Evolutionary conservation across 2,329 filamentous ascomycete species (phyloP).

Genomic region (Penicillium frequentans): DNA sequence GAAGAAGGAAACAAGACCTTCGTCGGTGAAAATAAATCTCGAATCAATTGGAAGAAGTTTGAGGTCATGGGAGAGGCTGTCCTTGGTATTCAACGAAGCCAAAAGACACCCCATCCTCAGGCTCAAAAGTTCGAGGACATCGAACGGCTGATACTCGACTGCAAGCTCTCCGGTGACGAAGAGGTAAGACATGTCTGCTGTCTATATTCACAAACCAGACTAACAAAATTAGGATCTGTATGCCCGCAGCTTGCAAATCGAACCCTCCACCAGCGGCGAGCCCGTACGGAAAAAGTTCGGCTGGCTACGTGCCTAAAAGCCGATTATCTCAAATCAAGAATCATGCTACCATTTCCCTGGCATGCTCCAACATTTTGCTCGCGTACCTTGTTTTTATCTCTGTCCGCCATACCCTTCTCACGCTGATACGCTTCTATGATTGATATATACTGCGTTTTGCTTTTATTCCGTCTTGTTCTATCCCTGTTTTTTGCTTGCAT

Average conservation of each 20-base stretch:
- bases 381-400: neutral
- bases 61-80: constrained; percentile 93
- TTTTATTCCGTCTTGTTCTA: constrained; percentile 4
- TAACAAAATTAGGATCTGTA: constrained; percentile 53
- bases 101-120: constrained; percentile 77
- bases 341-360: neutral
- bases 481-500: constrained; percentile 2
- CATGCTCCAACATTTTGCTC: neutral
- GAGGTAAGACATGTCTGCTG: constrained; percentile 62
- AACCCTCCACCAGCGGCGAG: constrained; percentile 45
- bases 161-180: constrained; percentile 78
- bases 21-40: constrained; percentile 67
- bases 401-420: constrained; percentile 17
- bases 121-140: constrained; percentile 68
- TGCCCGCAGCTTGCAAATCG: constrained; percentile 57
- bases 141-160: constrained; percentile 75
- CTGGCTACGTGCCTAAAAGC: constrained; percentile 39
- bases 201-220: neutral
- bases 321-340: neutral
- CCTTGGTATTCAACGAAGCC: constrained; percentile 86
- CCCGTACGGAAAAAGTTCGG: constrained; percentile 44
- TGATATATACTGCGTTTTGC: constrained; percentile 20
- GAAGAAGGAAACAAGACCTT: constrained; percentile 92
- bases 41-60: constrained; percentile 98
- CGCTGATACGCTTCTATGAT: constrained; percentile 29